A percentile compares a stretch with the other conserved stretches of the same genome.
phyloP scores from a whole-genome alignment of 2,329 filamentous ascomycete species.

The Fonsecaea pedrosoi region DNA sequence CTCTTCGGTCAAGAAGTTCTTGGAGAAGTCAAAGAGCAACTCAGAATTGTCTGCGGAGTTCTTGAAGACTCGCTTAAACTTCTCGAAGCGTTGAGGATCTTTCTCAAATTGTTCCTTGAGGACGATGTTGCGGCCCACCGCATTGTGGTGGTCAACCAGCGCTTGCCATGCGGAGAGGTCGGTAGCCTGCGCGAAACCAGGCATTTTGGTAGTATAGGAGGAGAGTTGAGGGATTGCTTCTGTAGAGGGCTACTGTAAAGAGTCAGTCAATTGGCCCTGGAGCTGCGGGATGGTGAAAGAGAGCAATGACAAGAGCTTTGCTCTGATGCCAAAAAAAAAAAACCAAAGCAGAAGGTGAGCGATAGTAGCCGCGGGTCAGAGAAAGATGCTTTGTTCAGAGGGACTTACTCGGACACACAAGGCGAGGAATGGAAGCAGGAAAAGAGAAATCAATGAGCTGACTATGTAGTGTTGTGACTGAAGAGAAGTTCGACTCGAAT shows the following conservation, averaged over 20 bases:
- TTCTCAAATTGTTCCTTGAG: constrained; percentile 91
- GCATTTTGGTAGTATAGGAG: constrained; percentile 48
- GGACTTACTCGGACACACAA: neutral
- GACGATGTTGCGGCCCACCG: constrained; percentile 84
- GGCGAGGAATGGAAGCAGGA: neutral
- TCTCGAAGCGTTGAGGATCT: constrained; percentile 85
- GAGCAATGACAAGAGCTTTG: neutral
- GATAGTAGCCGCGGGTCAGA: neutral
- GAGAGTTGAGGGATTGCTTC: neutral
- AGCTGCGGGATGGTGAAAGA: neutral
- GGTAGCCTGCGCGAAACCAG: constrained; percentile 79
- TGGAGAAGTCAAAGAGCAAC: constrained; percentile 97
- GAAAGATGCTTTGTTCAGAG: neutral
- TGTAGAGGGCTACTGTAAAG: neutral
- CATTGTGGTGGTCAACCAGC: constrained; percentile 88
- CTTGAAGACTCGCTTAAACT: constrained; percentile 84
- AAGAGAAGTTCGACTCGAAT: constrained; percentile 14
- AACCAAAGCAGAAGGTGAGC: neutral
- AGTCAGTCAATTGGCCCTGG: neutral
- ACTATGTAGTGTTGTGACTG: neutral
- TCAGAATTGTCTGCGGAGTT: constrained; percentile 80
- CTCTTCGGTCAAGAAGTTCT: constrained; percentile 97
- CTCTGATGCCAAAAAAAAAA: neutral
- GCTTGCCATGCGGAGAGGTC: constrained; percentile 86
- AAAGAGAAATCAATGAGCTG: neutral